Conservation (phyloP, 1,139 yeast genomes). For the Candida mesenterica region DNA sequence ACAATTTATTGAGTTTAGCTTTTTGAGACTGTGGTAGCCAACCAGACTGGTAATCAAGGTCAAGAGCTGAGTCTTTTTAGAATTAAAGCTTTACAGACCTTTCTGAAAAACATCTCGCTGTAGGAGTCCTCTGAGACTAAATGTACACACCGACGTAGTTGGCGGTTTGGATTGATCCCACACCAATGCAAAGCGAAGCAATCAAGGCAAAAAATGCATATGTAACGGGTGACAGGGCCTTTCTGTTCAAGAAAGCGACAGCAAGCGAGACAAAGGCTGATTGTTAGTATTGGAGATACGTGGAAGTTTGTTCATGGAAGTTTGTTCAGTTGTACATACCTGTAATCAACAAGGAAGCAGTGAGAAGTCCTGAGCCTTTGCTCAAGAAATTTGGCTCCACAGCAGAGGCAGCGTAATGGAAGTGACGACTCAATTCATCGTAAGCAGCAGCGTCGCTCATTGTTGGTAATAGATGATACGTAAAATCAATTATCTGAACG, state of each 20-base stretch:
- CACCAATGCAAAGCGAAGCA: slow-evolving; percentile 41
- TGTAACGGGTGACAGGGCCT: slow-evolving; percentile 26
- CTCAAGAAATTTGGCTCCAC: slow-evolving; percentile 19
- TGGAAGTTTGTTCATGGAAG: too few relatives aligned
- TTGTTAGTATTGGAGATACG: slow-evolving; percentile 24
- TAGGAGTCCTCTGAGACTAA: slow-evolving; percentile 10
- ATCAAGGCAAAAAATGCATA: slow-evolving; percentile 32
- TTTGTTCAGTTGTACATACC: slow-evolving; percentile 20
- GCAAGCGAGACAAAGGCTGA: slow-evolving; percentile 38
- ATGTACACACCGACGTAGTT: slow-evolving; percentile 48
- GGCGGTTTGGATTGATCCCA: slow-evolving; percentile 37
- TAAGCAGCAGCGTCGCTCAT: slow-evolving; percentile 33
- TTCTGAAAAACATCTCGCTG: neutral
- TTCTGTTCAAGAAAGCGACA: slow-evolving; percentile 36
- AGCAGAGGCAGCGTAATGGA: slow-evolving; percentile 24
- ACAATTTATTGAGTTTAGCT: neutral
- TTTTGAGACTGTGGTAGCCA: too few relatives aligned
- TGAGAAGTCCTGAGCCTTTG: slow-evolving; percentile 16
- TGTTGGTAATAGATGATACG: too few relatives aligned
- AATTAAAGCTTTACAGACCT: neutral
- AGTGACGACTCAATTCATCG: slow-evolving; percentile 28
- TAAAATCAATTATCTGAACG: too few relatives aligned
- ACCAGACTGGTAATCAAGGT: too few relatives aligned
- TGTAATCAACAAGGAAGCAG: slow-evolving; percentile 18
- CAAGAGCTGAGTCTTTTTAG: neutral